Evolutionary conservation across 139 green algal species (phyloP).

Genomic region (Closterium sp.): DNA sequence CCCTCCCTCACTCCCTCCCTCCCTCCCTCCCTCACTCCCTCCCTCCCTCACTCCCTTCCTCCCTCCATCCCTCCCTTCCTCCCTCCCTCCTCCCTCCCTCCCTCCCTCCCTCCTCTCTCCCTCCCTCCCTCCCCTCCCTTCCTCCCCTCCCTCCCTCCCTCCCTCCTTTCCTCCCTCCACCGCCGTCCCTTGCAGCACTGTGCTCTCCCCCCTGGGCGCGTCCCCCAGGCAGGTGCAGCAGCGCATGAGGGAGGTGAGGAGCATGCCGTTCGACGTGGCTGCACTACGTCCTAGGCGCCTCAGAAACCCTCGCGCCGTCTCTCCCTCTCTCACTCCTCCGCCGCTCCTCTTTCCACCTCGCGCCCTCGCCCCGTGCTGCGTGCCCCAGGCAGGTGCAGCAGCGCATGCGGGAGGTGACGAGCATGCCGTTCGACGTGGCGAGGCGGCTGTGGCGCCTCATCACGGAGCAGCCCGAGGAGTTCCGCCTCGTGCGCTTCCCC

Average conservation of each 20-base stretch:
- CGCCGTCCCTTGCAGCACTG: neutral
- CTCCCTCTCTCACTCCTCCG: neutral
- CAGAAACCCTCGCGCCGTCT: neutral
- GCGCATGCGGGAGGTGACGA: neutral
- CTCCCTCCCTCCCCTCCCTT: too few relatives aligned
- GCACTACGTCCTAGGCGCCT: too few relatives aligned
- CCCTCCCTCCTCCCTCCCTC: too few relatives aligned
- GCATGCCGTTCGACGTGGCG: neutral
- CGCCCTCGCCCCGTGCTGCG: neutral
- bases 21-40: too few relatives aligned
- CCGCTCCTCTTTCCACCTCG: neutral
- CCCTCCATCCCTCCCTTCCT: too few relatives aligned
- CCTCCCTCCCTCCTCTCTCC: too few relatives aligned
- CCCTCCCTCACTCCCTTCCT: too few relatives aligned
- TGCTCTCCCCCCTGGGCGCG: too few relatives aligned
- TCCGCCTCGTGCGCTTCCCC: neutral
- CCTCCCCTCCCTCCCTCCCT: neutral
- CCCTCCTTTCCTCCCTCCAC: too few relatives aligned
- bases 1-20: too few relatives aligned
- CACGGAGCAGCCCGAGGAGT: neutral
- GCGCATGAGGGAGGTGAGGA: neutral
- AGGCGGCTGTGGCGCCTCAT: neutral
- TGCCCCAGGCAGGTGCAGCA: neutral
- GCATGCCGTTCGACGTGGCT: too few relatives aligned
- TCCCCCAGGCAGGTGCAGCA: neutral